Base-by-base conservation (phyloP, 1,284 basidiomycete genomes). In the Rhizoctonia solani region DNA sequence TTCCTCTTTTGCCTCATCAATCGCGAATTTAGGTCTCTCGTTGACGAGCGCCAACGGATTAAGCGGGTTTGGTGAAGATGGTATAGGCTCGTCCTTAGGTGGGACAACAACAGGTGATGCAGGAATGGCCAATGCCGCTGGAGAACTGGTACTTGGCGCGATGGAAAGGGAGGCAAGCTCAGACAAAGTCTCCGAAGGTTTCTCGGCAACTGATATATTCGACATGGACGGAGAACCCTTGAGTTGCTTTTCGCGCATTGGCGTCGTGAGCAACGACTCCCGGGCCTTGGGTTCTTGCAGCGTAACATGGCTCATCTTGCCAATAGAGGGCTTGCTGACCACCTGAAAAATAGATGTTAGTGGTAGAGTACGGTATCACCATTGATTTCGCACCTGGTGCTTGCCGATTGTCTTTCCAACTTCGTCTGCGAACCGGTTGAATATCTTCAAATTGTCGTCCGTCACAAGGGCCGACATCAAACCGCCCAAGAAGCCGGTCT, bases 341-440 rank as follows among this genome's bases (percentile, higher is more conserved):
- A 92, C 85, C 86, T 88, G 58, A 0, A 16, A 11, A 29, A 16
- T 11, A 11, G 3, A 46, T 41, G 32, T 23, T 32, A 37, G n/a
- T 25, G 27, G 47, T 3, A 9, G 68, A 37, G 70, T 30, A 23
- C 23, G n/a, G 27, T 30, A 54, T n/a, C 46, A 23, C 29, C 49
- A 65, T 79, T 39, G 16, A 8, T 39, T 16, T 39, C 44, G 8
- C 69, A 87, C 87, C 80, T 92, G 89, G 73, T 96, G 93, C 74
- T 87, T 93, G 50, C 95, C 95, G 56, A 98, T 89, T 0, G 92
- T 90, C 75, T 93, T 92, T 1, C 95, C 95, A 69, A 98, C 86
- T 72, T 94, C 93, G 76, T 98, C 95, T 9, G 92, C 94, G 72
- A 97, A 82, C 76, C 86, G 87, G 77, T 92, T 87, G 78, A 93